Evolutionary conservation across 192 early-diverging fungal genomes (phyloP).

Genomic region (Coemansia sp.): DNA sequence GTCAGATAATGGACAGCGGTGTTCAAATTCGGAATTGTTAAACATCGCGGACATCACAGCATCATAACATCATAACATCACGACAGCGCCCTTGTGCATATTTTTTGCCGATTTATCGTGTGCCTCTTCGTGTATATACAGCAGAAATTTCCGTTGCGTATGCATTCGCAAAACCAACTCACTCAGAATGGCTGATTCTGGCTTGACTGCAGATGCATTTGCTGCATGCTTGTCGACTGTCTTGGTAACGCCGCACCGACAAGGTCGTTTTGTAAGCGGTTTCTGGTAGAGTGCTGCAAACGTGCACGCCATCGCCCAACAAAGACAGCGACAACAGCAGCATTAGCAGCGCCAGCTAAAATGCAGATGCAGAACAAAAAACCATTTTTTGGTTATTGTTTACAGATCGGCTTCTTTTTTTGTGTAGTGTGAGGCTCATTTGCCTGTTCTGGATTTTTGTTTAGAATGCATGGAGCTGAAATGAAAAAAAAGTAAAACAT

Average conservation of each 20-base stretch:
- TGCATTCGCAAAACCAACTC: too few species aligned
- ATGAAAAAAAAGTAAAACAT: background rate
- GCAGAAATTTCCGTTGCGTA: too few species aligned
- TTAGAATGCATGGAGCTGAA: background rate
- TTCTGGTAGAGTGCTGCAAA: background rate
- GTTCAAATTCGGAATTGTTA: background rate
- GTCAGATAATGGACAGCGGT: background rate
- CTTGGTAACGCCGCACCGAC: background rate
- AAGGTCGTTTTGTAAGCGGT: background rate
- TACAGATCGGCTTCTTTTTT: background rate
- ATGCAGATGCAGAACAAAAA: background rate
- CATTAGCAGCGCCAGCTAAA: too few species aligned
- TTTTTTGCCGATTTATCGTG: too few species aligned
- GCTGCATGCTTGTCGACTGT: background rate
- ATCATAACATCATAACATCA: background rate
- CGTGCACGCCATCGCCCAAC: background rate
- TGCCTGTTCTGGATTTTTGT: background rate
- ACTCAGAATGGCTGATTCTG: background rate
- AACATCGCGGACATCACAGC: background rate
- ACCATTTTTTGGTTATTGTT: background rate
- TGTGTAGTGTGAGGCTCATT: background rate
- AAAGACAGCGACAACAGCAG: too few species aligned
- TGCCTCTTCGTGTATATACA: too few species aligned
- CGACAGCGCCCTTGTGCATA: too few species aligned
- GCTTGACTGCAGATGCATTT: background rate